Evolutionary conservation across 2,329 filamentous ascomycete genomes (phyloP).

Genomic region (Stemphylium beticola): DNA sequence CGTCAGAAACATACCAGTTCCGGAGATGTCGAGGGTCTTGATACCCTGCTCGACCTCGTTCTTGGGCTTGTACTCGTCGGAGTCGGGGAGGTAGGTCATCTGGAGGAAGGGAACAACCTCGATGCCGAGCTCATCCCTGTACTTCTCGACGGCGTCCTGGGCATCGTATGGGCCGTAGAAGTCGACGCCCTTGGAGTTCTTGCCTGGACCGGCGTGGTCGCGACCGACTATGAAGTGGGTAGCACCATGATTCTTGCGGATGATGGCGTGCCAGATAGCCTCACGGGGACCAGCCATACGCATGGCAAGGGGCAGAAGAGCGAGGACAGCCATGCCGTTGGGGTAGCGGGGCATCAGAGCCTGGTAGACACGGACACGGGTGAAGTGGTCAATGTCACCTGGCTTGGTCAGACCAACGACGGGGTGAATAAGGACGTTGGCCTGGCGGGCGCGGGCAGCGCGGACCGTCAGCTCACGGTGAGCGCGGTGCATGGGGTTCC

Average conservation of each 20-base stretch:
- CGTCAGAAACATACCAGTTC: conserved; percentile 48
- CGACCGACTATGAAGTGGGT: conserved; percentile 99
- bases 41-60: conserved; percentile 85
- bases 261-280: conserved; percentile 99
- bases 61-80: conserved; percentile 92
- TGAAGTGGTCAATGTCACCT: conserved; percentile 99
- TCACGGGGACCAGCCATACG: conserved; percentile 98
- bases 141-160: conserved; percentile 94
- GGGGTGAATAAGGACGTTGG: conserved; percentile 98
- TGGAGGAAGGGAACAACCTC: conserved; percentile 99
- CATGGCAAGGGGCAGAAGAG: conserved; percentile 95
- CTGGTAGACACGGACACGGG: conserved; percentile 97
- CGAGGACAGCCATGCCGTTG: conserved; percentile 98
- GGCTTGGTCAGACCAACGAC: conserved; percentile 99
- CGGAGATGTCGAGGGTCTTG: conserved; percentile 70
- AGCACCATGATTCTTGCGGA: conserved; percentile 98
- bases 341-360: conserved; percentile 94
- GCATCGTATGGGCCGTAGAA: conserved; percentile 99
- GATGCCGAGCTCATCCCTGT: conserved; percentile 94
- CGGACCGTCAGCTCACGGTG: conserved; percentile 98
- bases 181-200: conserved; percentile 96
- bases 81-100: conserved; percentile 98
- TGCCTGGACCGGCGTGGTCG: conserved; percentile 96
- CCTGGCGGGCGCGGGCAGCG: conserved; percentile 91
- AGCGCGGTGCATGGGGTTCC: conserved; percentile 98